phyloP scores from a whole-genome alignment of 768 basidiomycete genomes.

The Boletus rubropictus region DNA sequence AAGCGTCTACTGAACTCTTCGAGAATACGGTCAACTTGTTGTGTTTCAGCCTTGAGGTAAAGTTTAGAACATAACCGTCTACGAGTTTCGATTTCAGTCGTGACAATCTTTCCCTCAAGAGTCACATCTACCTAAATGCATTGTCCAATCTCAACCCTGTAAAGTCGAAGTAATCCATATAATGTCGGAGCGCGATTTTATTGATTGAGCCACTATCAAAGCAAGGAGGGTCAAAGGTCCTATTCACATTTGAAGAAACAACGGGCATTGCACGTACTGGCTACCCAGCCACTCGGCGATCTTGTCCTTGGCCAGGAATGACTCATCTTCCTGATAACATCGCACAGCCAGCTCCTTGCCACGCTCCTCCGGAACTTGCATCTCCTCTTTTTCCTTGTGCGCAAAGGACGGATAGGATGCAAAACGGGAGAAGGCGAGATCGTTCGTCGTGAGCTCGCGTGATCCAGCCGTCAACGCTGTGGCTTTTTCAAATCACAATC shows the following conservation, averaged over 20 bases:
- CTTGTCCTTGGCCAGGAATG: slow-evolving; percentile 74
- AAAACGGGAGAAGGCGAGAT: slow-evolving; percentile 41
- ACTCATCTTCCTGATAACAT: slow-evolving; percentile 84
- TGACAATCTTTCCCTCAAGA: neutral
- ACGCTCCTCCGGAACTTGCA: slow-evolving; percentile 51
- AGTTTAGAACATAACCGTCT: slow-evolving; percentile 89
- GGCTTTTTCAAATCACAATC: slow-evolving; percentile 3
- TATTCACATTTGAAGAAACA: neutral
- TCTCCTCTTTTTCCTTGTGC: slow-evolving; percentile 52
- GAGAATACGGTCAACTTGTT: slow-evolving; percentile 95
- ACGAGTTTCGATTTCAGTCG: neutral
- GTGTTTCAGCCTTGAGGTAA: slow-evolving; percentile 92
- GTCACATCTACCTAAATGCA: slow-evolving; percentile 69
- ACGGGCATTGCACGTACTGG: slow-evolving; percentile 52
- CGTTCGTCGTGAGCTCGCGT: slow-evolving; percentile 51
- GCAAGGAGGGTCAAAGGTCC: neutral
- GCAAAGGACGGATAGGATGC: slow-evolving; percentile 35
- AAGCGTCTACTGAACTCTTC: slow-evolving; percentile 88
- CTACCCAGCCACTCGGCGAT: slow-evolving; percentile 97
- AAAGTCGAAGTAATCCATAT: slow-evolving; percentile 90
- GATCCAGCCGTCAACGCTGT: slow-evolving; percentile 33
- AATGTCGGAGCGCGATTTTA: slow-evolving; percentile 66
- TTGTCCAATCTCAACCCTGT: slow-evolving; percentile 72
- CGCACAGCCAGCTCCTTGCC: slow-evolving; percentile 70
- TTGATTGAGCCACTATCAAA: slow-evolving; percentile 64